These are phyloP conservation scores for Neostapfia colusana DNA, from an alignment of 176 grass and related monocot species.

Conservation along the genomic window DNA sequence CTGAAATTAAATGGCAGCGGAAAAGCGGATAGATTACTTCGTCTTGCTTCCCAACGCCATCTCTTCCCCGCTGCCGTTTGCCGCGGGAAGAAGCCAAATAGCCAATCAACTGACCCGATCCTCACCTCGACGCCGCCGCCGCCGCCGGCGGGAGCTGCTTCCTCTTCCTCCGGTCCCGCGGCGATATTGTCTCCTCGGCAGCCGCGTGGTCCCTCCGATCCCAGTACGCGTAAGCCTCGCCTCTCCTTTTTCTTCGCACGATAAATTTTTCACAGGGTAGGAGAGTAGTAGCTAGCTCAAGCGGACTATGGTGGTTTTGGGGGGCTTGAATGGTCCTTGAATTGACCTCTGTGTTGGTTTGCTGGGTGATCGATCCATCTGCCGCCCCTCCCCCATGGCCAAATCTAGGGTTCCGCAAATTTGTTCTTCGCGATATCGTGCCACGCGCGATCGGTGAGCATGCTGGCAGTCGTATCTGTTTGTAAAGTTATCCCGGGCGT, in stretches of 20 bases:
- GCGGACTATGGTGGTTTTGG: background rate
- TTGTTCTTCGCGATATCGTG: background rate
- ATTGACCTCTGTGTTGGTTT: background rate
- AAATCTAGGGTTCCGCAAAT: constrained; percentile 18
- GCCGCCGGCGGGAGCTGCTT: background rate
- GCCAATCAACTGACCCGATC: background rate
- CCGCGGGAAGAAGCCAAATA: constrained; percentile 23
- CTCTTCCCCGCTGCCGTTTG: constrained; percentile 3
- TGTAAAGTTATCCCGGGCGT: background rate
- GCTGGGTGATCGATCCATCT: background rate
- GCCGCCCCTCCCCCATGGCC: too few species aligned
- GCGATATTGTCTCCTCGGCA: background rate
- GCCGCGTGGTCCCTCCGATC: background rate
- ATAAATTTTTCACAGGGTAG: background rate
- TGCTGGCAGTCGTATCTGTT: background rate
- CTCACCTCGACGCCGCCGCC: background rate
- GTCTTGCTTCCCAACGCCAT: background rate
- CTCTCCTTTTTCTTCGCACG: background rate
- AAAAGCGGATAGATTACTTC: too few species aligned
- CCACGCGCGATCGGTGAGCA: background rate
- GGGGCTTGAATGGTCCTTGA: background rate
- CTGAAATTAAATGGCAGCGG: constrained; percentile 20
- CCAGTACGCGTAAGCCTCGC: background rate
- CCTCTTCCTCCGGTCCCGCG: background rate
- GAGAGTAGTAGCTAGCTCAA: background rate